A percentile compares a stretch with the other conserved stretches of the same genome.
Conservation (phyloP, 2,329 filamentous ascomycete genomes). For the Onygenales sp. region DNA sequence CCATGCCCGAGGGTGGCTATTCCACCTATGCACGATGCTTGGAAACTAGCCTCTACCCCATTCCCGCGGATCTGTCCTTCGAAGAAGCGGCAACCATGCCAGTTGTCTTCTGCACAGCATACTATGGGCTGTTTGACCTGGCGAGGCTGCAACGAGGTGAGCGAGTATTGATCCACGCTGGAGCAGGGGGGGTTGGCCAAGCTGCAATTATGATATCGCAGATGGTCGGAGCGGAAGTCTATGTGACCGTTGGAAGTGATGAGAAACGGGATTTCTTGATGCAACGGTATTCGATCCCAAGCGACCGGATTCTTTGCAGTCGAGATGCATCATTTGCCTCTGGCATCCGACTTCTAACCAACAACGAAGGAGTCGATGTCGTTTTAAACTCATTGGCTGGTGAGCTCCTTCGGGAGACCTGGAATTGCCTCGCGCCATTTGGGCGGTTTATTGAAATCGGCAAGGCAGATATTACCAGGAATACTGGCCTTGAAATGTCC, state of each 20-base stretch:
- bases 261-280: conserved; percentile 12
- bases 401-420: conserved; percentile 7
- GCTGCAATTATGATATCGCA: conserved; percentile 14
- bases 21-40: too few species aligned
- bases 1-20: conserved; percentile 19
- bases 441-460: conserved; percentile 7
- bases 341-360: conserved; percentile 9
- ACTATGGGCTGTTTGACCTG: conserved; percentile 4
- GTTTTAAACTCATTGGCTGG: conserved; percentile 12
- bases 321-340: conserved; percentile 7
- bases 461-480: not conserved
- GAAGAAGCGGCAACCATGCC: conserved; percentile 17
- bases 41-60: not conserved
- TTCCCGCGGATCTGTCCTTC: conserved; percentile 4
- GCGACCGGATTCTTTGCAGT: conserved; percentile 9
- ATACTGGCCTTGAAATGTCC: not conserved
- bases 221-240: conserved; percentile 13
- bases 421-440: conserved; percentile 10
- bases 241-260: conserved; percentile 12
- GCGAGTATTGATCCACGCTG: conserved; percentile 16
- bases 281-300: conserved; percentile 7
- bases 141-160: conserved; percentile 6
- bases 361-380: conserved; percentile 9
- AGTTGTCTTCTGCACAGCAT: conserved; percentile 7
- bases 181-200: conserved; percentile 14